These are phyloP conservation scores for Leccinum pellstonianum DNA, from an alignment of 768 basidiomycete species.

Conservation along the genomic window DNA sequence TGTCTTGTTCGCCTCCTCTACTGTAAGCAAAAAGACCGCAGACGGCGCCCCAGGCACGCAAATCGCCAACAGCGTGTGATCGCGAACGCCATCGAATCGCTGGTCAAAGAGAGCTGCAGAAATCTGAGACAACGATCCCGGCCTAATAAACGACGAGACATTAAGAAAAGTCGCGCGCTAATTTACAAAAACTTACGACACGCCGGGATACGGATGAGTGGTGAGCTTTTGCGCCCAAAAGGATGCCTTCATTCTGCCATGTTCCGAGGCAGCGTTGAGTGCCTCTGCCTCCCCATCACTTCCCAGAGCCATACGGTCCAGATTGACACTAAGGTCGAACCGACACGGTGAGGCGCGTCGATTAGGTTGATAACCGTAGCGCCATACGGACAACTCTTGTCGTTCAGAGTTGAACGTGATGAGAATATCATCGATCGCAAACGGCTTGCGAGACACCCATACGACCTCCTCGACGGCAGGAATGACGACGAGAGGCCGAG, in stretches of 20 bases:
- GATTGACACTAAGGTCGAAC: constrained; percentile 55
- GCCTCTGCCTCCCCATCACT: constrained; percentile 45
- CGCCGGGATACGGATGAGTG: constrained; percentile 44
- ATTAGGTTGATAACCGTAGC: constrained; percentile 57
- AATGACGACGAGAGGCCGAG: constrained; percentile 52
- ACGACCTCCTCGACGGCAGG: constrained; percentile 65
- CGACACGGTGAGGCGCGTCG: constrained; percentile 46
- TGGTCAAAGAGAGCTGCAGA: constrained; percentile 62
- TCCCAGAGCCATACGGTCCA: constrained; percentile 71
- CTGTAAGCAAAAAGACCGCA: constrained; percentile 48
- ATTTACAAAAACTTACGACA: constrained; percentile 46
- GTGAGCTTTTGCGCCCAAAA: constrained; percentile 71
- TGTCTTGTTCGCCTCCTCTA: constrained; percentile 38
- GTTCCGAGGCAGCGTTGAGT: constrained; percentile 43
- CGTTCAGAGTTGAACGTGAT: constrained; percentile 60
- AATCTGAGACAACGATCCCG: constrained; percentile 32
- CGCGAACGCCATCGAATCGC: constrained; percentile 54
- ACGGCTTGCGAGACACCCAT: constrained; percentile 51
- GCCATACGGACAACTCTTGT: constrained; percentile 62
- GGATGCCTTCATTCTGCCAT: constrained; percentile 65
- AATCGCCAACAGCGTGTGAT: constrained; percentile 55
- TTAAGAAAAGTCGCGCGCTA: neutral
- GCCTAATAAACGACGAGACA: constrained; percentile 14
- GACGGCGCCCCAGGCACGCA: constrained; percentile 49
- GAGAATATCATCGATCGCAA: constrained; percentile 46